Conservation (phyloP, 768 basidiomycete species). For the Cystofilobasidium bisporidii region DNA sequence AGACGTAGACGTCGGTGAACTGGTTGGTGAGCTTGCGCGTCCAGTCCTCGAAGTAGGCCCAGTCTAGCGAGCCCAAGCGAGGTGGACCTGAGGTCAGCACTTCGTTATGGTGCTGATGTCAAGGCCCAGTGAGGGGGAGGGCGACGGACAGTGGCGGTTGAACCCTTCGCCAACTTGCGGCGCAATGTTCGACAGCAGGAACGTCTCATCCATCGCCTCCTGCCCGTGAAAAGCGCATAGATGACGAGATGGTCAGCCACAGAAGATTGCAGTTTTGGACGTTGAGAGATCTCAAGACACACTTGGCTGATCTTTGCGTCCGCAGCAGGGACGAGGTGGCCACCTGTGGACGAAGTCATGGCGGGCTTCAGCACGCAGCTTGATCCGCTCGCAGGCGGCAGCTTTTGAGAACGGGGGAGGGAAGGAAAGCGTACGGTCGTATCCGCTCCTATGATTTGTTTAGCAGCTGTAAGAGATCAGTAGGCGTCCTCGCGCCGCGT, state of each 20-base stretch:
- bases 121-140: neutral
- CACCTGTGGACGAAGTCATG: too few species aligned
- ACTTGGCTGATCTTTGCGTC: conserved; percentile 86
- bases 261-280: too few species aligned
- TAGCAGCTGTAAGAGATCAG: too few species aligned
- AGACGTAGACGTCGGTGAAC: conserved; percentile 92
- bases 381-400: conserved; percentile 17
- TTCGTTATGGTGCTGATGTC: too few species aligned
- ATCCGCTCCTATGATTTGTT: neutral
- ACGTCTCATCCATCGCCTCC: conserved; percentile 94
- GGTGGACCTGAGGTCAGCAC: too few species aligned
- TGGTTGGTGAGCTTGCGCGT: conserved; percentile 75
- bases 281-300: neutral
- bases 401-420: neutral
- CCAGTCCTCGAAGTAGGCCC: conserved; percentile 95
- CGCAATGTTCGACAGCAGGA: conserved; percentile 87
- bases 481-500: too few species aligned
- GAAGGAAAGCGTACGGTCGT: conserved; percentile 8
- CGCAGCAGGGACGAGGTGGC: conserved; percentile 69
- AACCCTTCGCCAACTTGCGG: conserved; percentile 97
- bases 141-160: conserved; percentile 78
- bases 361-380: too few species aligned
- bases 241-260: too few species aligned
- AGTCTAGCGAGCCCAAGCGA: conserved; percentile 61
- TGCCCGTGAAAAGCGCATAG: too few species aligned